These are phyloP conservation scores for Oropetium thomaeum DNA, from an alignment of 176 grass and related monocot genomes.

Conservation along the genomic window DNA sequence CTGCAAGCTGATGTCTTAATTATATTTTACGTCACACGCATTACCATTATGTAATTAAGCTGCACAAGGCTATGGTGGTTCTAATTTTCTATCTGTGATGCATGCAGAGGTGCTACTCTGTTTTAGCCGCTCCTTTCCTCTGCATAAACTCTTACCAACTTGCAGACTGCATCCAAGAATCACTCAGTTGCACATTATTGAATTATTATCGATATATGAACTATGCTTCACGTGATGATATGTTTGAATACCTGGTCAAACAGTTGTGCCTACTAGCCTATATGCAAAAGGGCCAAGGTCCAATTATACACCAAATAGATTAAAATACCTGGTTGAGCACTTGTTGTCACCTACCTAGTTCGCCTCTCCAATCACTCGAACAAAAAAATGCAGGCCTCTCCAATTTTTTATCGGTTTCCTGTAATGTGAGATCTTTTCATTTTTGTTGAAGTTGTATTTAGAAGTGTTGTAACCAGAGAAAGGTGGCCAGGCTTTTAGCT, in stretches of 20 bases:
- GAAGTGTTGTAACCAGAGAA: background rate
- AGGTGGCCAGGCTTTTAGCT: background rate
- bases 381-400: too few species aligned
- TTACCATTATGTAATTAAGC: background rate
- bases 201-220: too few species aligned
- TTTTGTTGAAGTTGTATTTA: too few species aligned
- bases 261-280: background rate
- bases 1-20: background rate
- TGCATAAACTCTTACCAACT: constrained; percentile 2
- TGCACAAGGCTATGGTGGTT: background rate
- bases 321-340: background rate
- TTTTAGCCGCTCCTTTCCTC: constrained; percentile 15
- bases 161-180: background rate
- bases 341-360: background rate
- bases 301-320: background rate
- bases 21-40: background rate
- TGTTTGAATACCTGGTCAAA: constrained; percentile 8
- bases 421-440: background rate
- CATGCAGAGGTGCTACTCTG: constrained; percentile 9
- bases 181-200: background rate
- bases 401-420: background rate
- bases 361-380: background rate
- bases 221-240: constrained; percentile 12
- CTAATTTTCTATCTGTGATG: background rate
- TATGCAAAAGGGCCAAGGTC: background rate